Evolutionary conservation across 2,329 filamentous ascomycete species (phyloP), one percentile per base, ranked within the genome.

Genomic region (Pseudogymnoascus sp.): DNA sequence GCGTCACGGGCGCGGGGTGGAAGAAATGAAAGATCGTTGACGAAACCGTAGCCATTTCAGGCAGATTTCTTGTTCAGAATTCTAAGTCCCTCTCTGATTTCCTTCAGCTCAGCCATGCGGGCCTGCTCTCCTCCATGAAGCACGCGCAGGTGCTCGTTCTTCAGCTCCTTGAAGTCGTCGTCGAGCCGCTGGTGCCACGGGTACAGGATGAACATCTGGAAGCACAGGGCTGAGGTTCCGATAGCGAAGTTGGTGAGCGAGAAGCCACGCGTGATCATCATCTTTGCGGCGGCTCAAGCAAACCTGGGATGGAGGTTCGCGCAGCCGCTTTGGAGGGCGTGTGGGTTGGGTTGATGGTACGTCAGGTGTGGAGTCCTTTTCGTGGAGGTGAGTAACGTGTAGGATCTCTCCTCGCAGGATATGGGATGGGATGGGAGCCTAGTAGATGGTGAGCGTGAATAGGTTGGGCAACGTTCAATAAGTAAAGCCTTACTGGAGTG

Each of bases 201-300:
- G 66, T 83, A 83, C 4, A 84, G 74, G 13, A 84, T 81, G 62
- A 81, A 81, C 47, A 82, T 78, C 69, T 83, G 81, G 69, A 84
- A 84, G 21, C 72, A 73, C 6, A 84, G 75, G 0, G 81, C 81
- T 0, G 80, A 81, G 6, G 76, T 74, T 6, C 79, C 81, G 60
- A 84, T 78, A 59, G 78, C 69, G 69, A 83, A 83, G 70, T 84
- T 83, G 59, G 79, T 80, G 33, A 83, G 69, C 3, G 80, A 82
- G 68, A 83, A 78, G 19, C 76, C 73, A 65, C 80, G 79, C 0
- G 80, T 79, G 64, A 82, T 74, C 21, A 79, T 64, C 77, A 81
- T 79, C 50, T 56, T 56, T 56, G 29, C 50, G 50, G 50, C 11
- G 50, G 50, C n/a, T 56, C 29, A 56, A 19, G 29, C n/a, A 56